Percentiles rank a stretch among this genome's conserved stretches.
phyloP scores from a whole-genome alignment of 768 basidiomycete species.

The Phylloporus scabripes region DNA sequence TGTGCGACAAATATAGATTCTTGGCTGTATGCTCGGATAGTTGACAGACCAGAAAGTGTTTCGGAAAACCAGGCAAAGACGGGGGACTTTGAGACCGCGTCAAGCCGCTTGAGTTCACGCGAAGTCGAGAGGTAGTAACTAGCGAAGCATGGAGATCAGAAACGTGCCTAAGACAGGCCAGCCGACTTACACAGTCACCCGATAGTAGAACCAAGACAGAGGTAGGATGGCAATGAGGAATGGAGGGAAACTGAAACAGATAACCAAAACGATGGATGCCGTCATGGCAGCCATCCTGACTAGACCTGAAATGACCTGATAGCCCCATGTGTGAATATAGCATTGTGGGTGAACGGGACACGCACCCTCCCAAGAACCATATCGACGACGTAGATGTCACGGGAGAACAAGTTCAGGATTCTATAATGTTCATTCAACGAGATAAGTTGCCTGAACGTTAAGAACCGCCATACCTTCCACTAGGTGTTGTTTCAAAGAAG shows the following conservation, averaged over 20 bases:
- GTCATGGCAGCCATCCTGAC: slow-evolving; percentile 59
- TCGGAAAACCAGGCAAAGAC: slow-evolving; percentile 90
- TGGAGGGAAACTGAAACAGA: slow-evolving; percentile 74
- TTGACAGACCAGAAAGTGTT: slow-evolving; percentile 67
- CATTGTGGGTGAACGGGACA: slow-evolving; percentile 2
- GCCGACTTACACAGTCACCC: slow-evolving; percentile 65
- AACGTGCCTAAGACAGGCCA: not conserved
- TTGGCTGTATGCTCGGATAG: slow-evolving; percentile 77
- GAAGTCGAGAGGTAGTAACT: slow-evolving; percentile 88
- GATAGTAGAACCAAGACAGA: slow-evolving; percentile 70
- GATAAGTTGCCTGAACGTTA: too few species aligned
- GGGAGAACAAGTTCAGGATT: slow-evolving; percentile 86
- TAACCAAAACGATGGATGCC: slow-evolving; percentile 61
- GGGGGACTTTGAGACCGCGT: slow-evolving; percentile 84
- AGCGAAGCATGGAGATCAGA: not conserved
- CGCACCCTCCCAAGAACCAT: slow-evolving; percentile 65
- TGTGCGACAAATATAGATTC: slow-evolving; percentile 59
- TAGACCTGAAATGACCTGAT: slow-evolving; percentile 58
- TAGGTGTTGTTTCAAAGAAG: slow-evolving; percentile 89
- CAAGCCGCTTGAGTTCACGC: slow-evolving; percentile 82
- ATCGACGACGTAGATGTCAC: slow-evolving; percentile 84
- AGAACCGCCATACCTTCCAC: slow-evolving; percentile 54
- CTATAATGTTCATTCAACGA: too few species aligned
- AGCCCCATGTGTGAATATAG: not conserved
- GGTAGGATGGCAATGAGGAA: slow-evolving; percentile 78